Evolutionary conservation across 1,284 basidiomycete species (phyloP).

Genomic region (Cutaneotrichosporon sp.): DNA sequence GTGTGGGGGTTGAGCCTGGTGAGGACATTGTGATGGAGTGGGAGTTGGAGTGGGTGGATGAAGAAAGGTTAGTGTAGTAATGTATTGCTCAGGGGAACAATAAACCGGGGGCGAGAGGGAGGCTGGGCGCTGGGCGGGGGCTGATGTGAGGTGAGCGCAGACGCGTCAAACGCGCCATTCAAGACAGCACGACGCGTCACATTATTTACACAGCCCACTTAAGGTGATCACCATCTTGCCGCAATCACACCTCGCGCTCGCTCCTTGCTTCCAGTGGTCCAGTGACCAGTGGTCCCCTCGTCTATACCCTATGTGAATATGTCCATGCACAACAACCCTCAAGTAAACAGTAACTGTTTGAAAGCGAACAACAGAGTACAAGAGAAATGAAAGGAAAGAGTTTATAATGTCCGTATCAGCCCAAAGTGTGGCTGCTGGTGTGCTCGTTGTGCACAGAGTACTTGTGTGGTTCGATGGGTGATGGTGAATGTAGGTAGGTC

Average conservation of each 20-base stretch:
- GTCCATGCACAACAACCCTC: slow-evolving; percentile 4
- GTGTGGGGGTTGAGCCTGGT: neutral
- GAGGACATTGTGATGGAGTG: slow-evolving; percentile 32
- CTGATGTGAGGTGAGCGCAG: neutral
- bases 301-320: neutral
- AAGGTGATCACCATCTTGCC: neutral
- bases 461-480: neutral
- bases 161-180: neutral
- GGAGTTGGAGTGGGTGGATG: neutral
- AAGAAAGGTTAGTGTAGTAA: slow-evolving; percentile 3
- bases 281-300: too few relatives aligned
- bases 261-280: too few relatives aligned
- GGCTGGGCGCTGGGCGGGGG: neutral
- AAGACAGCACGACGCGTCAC: neutral
- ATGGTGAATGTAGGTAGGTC: neutral
- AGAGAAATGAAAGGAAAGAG: neutral
- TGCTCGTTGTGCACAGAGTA: slow-evolving; percentile 1
- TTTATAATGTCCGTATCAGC: neutral
- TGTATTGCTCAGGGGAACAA: slow-evolving; percentile 8
- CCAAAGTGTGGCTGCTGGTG: neutral
- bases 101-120: neutral
- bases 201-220: neutral
- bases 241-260: too few relatives aligned
- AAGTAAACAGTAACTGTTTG: neutral
- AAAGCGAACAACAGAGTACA: slow-evolving; percentile 4